A percentile compares a stretch with the other conserved stretches of the same genome.
phyloP scores from a whole-genome alignment of 768 basidiomycete genomes.

The Mycena chlorophos region DNA sequence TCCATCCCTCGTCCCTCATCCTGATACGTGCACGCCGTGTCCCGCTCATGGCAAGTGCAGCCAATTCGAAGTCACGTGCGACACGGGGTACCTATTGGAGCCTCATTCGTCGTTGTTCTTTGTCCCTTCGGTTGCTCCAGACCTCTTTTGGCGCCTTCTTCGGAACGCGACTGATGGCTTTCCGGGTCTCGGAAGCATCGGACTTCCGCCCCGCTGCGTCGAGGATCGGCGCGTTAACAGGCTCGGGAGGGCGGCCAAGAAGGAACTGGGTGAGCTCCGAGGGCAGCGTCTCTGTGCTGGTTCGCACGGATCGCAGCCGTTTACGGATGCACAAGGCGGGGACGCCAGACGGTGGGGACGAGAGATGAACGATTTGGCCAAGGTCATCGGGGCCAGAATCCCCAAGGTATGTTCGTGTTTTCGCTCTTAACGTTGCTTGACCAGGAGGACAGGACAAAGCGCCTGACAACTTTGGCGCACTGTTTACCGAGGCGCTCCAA shows the following conservation, averaged over 20 bases:
- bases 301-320: slow-evolving; percentile 31
- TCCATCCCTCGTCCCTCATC: slow-evolving; percentile 55
- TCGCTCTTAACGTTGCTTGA: slow-evolving; percentile 7
- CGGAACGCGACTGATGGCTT: slow-evolving; percentile 60
- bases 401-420: slow-evolving; percentile 37
- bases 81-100: slow-evolving; percentile 64
- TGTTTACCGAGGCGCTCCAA: slow-evolving; percentile 77
- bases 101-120: slow-evolving; percentile 60
- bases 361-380: slow-evolving; percentile 56
- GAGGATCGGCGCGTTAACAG: slow-evolving; percentile 78
- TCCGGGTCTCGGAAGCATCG: slow-evolving; percentile 75
- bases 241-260: slow-evolving; percentile 72
- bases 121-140: slow-evolving; percentile 46
- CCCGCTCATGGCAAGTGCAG: slow-evolving; percentile 68
- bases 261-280: slow-evolving; percentile 59
- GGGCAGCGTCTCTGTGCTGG: slow-evolving; percentile 67
- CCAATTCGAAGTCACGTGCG: slow-evolving; percentile 59
- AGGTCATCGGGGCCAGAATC: slow-evolving; percentile 44
- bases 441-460: slow-evolving; percentile 16
- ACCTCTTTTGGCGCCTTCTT: slow-evolving; percentile 48
- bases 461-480: slow-evolving; percentile 55
- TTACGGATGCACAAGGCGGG: slow-evolving; percentile 53
- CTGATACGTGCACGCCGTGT: slow-evolving; percentile 70
- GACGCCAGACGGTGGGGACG: slow-evolving; percentile 80
- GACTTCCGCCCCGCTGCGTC: slow-evolving; percentile 71